Percentiles rank a stretch among this genome's conserved stretches.
These are phyloP conservation scores for Tetradesmus obliquus DNA, from an alignment of 139 green algal species.

Conservation along the genomic window DNA sequence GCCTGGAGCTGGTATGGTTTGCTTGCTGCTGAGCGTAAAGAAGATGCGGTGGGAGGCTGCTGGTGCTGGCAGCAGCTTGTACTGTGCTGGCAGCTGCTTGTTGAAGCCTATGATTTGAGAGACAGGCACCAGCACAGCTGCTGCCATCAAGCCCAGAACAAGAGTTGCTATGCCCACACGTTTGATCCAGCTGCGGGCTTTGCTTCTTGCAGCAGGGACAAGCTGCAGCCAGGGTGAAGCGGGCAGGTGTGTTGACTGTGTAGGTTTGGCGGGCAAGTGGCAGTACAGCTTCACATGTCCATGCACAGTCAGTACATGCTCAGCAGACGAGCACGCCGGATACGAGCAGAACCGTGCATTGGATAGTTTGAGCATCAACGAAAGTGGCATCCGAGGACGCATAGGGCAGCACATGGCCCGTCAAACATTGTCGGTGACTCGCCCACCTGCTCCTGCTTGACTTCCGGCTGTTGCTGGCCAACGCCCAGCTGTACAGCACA, in stretches of 20 bases:
- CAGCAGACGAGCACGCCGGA: neutral
- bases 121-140: slow-evolving; percentile 19
- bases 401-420: neutral
- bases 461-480: neutral
- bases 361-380: no score
- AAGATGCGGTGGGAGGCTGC: neutral
- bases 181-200: neutral
- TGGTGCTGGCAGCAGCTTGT: slow-evolving; percentile 5
- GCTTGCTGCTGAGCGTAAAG: neutral
- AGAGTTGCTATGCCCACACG: neutral
- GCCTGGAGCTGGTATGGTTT: neutral
- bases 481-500: slow-evolving; percentile 5
- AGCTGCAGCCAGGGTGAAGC: neutral
- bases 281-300: neutral
- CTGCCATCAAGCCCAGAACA: neutral
- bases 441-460: neutral
- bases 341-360: no score
- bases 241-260: neutral
- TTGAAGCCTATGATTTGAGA: slow-evolving; percentile 15
- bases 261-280: neutral
- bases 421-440: slow-evolving; percentile 2
- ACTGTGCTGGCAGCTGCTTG: neutral
- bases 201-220: neutral
- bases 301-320: neutral
- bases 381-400: no score